These are phyloP conservation scores for Euphorbia pulcherrima DNA, from an alignment of 345 rosid genomes.

Conservation along the genomic window DNA sequence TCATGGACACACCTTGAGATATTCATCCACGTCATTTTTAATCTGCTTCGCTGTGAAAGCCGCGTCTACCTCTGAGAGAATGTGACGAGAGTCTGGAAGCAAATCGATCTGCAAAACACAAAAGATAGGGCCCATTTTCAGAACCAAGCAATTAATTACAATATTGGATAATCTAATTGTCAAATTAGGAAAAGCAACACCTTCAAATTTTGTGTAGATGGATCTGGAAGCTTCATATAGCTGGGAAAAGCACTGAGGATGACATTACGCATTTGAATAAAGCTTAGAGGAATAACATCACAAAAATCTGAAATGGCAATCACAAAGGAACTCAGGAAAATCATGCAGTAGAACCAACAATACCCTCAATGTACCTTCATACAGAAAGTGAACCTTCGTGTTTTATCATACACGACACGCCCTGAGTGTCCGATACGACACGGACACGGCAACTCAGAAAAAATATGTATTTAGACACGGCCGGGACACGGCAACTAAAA, in stretches of 20 bases:
- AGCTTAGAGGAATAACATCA: constrained; percentile 97
- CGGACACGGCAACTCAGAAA: too few species aligned
- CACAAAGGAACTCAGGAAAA: constrained; percentile 96
- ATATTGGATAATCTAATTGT: background rate
- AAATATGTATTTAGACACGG: too few species aligned
- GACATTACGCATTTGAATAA: constrained; percentile 97
- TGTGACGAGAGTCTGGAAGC: constrained; percentile 78
- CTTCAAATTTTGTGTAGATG: constrained; percentile 89
- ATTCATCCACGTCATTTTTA: constrained; percentile 88
- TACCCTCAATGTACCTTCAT: constrained; percentile 91
- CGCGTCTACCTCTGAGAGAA: constrained; percentile 89
- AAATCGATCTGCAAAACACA: constrained; percentile 70
- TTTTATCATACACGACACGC: too few species aligned
- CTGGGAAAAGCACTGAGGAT: constrained; percentile 92
- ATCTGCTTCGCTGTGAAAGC: constrained; percentile 73
- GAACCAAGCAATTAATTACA: constrained; percentile 2
- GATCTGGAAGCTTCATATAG: constrained; percentile 97
- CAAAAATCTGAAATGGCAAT: constrained; percentile 95
- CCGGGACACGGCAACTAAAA: too few species aligned
- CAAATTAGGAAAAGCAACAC: constrained; percentile 16
- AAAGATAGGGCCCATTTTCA: background rate
- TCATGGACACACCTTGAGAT: constrained; percentile 58
- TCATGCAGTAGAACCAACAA: constrained; percentile 93
- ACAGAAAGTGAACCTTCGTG: constrained; percentile 70
- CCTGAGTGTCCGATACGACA: too few species aligned